Percentiles rank a stretch among this genome's conserved stretches.
These are phyloP conservation scores for Fusarium tanahbumbuense DNA, from an alignment of 2,329 filamentous ascomycete species.

Conservation along the genomic window DNA sequence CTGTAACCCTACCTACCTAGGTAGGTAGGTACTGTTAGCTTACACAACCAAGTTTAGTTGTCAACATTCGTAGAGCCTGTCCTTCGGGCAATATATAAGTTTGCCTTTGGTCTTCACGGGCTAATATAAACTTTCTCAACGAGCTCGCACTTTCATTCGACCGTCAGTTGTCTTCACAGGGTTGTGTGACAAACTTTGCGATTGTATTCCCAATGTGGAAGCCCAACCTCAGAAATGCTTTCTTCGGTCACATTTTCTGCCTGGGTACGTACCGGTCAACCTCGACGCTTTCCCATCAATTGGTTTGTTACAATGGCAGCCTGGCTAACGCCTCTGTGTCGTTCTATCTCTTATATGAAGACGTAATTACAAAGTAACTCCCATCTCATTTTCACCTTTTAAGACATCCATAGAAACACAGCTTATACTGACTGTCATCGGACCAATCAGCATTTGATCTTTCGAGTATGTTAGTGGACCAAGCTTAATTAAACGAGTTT, in stretches of 20 bases:
- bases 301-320: too few relatives aligned
- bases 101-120: neutral
- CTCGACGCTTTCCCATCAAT: neutral
- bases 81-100: neutral
- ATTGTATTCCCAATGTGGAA: neutral
- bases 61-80: neutral
- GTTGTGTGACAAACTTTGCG: neutral
- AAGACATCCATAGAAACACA: neutral
- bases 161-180: neutral
- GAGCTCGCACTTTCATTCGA: neutral
- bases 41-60: neutral
- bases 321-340: neutral
- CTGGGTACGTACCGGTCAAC: neutral
- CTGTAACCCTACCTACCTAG: neutral
- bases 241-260: neutral
- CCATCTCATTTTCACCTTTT: neutral
- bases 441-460: conserved; percentile 17
- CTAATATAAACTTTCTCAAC: neutral
- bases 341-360: neutral
- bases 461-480: conserved; percentile 7
- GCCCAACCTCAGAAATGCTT: neutral
- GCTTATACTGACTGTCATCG: neutral
- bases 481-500: conserved; percentile 15
- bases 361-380: neutral
- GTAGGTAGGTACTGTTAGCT: neutral